Evolutionary conservation across 2,329 filamentous ascomycete genomes (phyloP).

Genomic region (Hymenoscyphus occultus): DNA sequence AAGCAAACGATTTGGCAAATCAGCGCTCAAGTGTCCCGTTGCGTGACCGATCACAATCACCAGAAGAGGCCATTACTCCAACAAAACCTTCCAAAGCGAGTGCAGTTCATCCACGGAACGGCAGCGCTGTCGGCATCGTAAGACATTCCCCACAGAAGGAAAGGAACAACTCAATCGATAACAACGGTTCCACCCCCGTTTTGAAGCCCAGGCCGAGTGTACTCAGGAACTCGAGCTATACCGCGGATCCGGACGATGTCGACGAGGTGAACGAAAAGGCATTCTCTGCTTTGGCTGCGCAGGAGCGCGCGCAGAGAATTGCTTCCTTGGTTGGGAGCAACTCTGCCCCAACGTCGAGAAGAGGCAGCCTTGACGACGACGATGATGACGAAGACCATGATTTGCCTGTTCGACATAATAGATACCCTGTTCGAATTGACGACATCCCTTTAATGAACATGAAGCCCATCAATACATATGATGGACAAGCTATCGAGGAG

Average conservation of each 20-base stretch:
- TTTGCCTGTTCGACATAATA: slow-evolving; percentile 9
- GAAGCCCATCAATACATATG: slow-evolving; percentile 28
- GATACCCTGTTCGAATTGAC: slow-evolving; percentile 32
- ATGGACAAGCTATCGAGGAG: slow-evolving; percentile 24
- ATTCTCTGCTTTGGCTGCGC: slow-evolving; percentile 34
- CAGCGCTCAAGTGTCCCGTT: slow-evolving; percentile 28
- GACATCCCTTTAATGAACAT: slow-evolving; percentile 36
- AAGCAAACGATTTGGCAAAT: slow-evolving; percentile 34
- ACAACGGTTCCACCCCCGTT: slow-evolving; percentile 18
- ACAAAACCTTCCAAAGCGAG: slow-evolving; percentile 18
- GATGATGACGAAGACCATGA: slow-evolving; percentile 22
- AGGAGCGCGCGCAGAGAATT: slow-evolving; percentile 34
- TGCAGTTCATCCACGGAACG: slow-evolving; percentile 32
- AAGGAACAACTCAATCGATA: slow-evolving; percentile 31
- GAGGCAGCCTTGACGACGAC: slow-evolving; percentile 32
- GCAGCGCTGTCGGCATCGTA: slow-evolving; percentile 22
- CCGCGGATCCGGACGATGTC: slow-evolving; percentile 16
- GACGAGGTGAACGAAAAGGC: slow-evolving; percentile 32
- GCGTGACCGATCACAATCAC: slow-evolving; percentile 24
- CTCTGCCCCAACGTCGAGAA: slow-evolving; percentile 35
- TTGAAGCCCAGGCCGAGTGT: slow-evolving; percentile 30
- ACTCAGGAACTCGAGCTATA: slow-evolving; percentile 27
- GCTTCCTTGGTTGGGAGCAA: slow-evolving; percentile 33
- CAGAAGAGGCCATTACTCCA: slow-evolving; percentile 19
- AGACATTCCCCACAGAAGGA: slow-evolving; percentile 29